Evolutionary conservation across 768 basidiomycete species (phyloP), one percentile per base, ranked within the genome.

Genomic region (Amylocystis lapponica): DNA sequence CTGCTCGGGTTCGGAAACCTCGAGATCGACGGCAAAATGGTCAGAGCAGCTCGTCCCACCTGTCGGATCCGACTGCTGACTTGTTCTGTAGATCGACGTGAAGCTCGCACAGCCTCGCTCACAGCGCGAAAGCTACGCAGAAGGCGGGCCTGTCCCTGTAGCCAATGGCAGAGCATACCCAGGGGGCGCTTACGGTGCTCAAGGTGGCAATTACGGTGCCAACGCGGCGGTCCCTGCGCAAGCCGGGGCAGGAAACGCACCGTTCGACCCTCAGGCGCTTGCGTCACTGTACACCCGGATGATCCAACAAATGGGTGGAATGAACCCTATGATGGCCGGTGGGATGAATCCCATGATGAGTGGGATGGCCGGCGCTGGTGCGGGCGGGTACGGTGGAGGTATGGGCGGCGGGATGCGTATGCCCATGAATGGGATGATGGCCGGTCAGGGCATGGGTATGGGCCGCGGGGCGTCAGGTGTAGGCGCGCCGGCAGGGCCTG

Each of bases 221-320:
- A 39, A 17, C 45, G 16, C 53, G 27, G 22, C 40, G 16, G 31
- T 47, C 31, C 17, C 49, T 12, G 41, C 42, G 20, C 65, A 66
- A 34, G 61, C 45, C 39, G 39, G 48, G 43, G 59, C 52, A 11
- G 74, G 70, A 4, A 79, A 72, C 51, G 73, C 80, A 4, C 75
- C 86, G 1, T 95, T 97, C 59, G 94, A 97, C 59, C 90, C 94
- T 0, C 86, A 91, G 51, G 89, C 89, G 2, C 82, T 98, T 59
- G 91, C 91, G 0, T 79, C 85, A 44, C 80, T 97, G 46, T 98
- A 96, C 66, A 90, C 93, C 27, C 85, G 91, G 49, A 97, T 98
- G 95, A 85, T 90, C 73, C 81, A 84, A 58, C 85, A 88, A 69
- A 77, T 86, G 36, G 76, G 78, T 27, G 63, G 62, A 19, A 67